Base-by-base conservation (phyloP, 352 stramenopile genomes). In the Pythium phragmiticola region DNA sequence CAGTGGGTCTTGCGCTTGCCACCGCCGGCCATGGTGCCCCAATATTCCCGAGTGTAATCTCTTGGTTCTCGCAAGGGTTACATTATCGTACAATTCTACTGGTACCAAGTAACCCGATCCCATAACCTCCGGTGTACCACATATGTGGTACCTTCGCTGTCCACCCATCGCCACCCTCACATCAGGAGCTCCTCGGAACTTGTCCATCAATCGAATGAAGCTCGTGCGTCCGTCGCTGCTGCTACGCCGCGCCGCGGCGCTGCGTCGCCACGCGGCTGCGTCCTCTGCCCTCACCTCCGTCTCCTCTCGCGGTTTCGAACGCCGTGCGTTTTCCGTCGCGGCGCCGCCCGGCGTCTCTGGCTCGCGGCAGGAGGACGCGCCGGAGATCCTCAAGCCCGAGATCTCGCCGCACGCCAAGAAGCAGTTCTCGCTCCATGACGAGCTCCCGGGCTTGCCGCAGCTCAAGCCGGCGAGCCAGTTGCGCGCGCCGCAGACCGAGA, bases 401-500 rank as follows among this genome's bases (percentile, higher is more conserved):
- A 26, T 74, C 14, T 30, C 72, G 41, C 39, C 57, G 36, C 60
- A 51, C 14, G 49, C 52, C 57, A 87, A 82, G 73, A 45, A 70
- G 62, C 84, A 91, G 62, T 70, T 80, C 49, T 82, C 82, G 54
- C 70, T 93, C 13, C 67, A 78, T 23, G 58, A 84, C 56, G 82
- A 90, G 62, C 74, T 93, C 6, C 77, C 80, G 2, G 81, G 70
- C 0, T 72, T 95, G 55, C 89, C 89, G 2, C 78, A 78, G 64
- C 80, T 96, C 47, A 95, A 95, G 63, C 85, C 89, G 0, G 87
- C 88, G 39, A 92, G 80, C 53, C 84, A 96, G 53, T 64, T 96
- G 21, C 71, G 87, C 52, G 77, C 84, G 34, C 96, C 96, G 5
- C 79, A 95, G 63, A 98, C 95, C 1, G 70, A 96, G 67, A 85